Base-by-base conservation (phyloP, 176 grass and related monocot species). In the Cymbopogon citratus region DNA sequence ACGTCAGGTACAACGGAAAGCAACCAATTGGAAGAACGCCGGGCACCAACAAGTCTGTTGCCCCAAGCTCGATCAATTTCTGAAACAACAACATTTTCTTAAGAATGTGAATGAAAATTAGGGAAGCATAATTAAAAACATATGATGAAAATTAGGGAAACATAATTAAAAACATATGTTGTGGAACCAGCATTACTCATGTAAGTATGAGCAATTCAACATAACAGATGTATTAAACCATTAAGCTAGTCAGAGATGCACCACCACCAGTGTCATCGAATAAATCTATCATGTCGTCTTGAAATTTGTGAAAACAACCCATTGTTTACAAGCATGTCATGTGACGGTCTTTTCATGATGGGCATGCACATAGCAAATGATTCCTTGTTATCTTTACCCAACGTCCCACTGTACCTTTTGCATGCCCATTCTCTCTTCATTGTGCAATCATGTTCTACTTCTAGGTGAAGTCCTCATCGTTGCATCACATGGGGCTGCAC, bases 11-110 rank as follows among this genome's bases (percentile, higher is more conserved):
- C 75, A 98, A 9, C 0, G 95, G 92, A 71, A 98, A 94, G 84
- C 95, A 98, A 35, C 95, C 95, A 12, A 91, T 91, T 12, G 95
- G 92, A 13, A 98, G 86, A 78, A 98, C 73, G 21, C 90, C 90
- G 2, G 92, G 95, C 46, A 98, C 92, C 78, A 98, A 46, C 35
- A 98, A 44, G 84, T 98, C 92, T 19, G 41, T 89, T 12, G 92
- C 95, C 31, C 95, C 95, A 26, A 94, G 79, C 34, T 87, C 91
- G 33, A 94, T 87, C 81, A 98, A 77, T 86, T 85, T 94, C 95
- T 98, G 90, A 41, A 81, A 76, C 5, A 51, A 56, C 79, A 39
- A 1, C 29, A 85, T 73, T 34, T 41, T 41, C 4, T 63, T 18
- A 48, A 39, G 48, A 33, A 35, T 54, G 35, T 45, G 46, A 54